Conservation (phyloP, 192 early-diverging fungal genomes). For the Backusella luteola region DNA sequence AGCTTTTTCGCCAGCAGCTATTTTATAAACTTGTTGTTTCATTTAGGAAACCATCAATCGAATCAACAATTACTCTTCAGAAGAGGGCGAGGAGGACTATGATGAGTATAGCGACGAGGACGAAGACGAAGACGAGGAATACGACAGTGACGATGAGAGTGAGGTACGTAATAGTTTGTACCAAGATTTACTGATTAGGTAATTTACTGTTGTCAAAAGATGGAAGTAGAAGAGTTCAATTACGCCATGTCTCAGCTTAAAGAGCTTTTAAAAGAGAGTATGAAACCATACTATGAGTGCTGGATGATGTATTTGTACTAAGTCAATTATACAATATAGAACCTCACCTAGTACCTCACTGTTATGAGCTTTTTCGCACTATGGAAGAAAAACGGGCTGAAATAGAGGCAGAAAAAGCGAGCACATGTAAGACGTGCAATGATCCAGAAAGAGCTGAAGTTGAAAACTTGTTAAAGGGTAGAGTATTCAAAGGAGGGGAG, state of each 20-base stretch:
- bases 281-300: not conserved
- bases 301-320: not conserved
- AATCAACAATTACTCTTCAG: not conserved
- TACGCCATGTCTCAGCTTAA: not conserved
- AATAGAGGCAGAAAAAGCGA: not conserved
- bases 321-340: not conserved
- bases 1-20: not conserved
- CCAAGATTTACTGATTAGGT: not conserved
- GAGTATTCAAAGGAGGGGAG: not conserved
- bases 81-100: not conserved
- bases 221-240: not conserved
- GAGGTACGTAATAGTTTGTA: not conserved
- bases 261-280: not conserved
- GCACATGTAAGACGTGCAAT: not conserved
- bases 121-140: not conserved
- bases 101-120: not conserved
- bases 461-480: not conserved
- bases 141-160: not conserved
- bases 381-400: not conserved
- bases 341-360: not conserved
- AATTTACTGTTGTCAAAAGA: not conserved
- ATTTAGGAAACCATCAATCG: not conserved
- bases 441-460: not conserved
- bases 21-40: not conserved
- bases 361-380: not conserved